Conservation (phyloP, 2,329 filamentous ascomycete genomes). For the Ophiocordyceps australis region DNA sequence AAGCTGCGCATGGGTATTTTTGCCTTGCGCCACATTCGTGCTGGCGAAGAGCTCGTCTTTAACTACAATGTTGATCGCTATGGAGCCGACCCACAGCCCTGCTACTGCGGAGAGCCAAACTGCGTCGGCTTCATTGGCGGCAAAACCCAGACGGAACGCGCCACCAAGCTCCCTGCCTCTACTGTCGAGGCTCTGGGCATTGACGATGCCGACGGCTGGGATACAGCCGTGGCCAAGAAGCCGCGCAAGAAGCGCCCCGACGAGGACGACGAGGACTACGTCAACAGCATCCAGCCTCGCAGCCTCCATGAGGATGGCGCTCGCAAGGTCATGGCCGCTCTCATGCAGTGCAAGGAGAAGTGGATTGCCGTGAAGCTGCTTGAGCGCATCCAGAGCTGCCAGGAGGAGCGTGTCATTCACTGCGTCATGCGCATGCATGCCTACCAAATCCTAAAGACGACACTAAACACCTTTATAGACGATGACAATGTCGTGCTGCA, state of each 20-base stretch:
- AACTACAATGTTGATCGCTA: constrained; percentile 99
- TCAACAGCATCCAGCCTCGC: constrained; percentile 71
- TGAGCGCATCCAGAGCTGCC: constrained; percentile 67
- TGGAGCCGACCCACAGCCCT: constrained; percentile 88
- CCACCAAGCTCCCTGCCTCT: constrained; percentile 74
- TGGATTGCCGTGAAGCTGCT: constrained; percentile 97
- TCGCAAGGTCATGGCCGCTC: constrained; percentile 85
- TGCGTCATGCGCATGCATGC: constrained; percentile 92
- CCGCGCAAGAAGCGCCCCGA: constrained; percentile 80
- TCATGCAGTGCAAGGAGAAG: constrained; percentile 97
- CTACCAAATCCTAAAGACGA: constrained; percentile 84
- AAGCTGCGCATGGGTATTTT: constrained; percentile 99
- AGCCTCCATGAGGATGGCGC: constrained; percentile 68
- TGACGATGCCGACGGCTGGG: constrained; percentile 83
- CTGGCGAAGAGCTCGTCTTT: constrained; percentile 91
- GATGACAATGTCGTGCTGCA: constrained; percentile 82
- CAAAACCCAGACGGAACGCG: constrained; percentile 91
- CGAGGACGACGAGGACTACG: constrained; percentile 90
- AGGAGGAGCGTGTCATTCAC: constrained; percentile 75
- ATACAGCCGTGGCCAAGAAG: constrained; percentile 75
- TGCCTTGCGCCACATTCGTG: constrained; percentile 64
- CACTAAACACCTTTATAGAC: constrained; percentile 69
- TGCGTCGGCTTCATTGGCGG: constrained; percentile 95
- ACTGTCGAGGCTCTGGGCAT: constrained; percentile 93
- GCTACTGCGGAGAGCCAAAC: constrained; percentile 88